Evolutionary conservation across 2,329 filamentous ascomycete species (phyloP).

Genomic region (Scedosporium boydii): DNA sequence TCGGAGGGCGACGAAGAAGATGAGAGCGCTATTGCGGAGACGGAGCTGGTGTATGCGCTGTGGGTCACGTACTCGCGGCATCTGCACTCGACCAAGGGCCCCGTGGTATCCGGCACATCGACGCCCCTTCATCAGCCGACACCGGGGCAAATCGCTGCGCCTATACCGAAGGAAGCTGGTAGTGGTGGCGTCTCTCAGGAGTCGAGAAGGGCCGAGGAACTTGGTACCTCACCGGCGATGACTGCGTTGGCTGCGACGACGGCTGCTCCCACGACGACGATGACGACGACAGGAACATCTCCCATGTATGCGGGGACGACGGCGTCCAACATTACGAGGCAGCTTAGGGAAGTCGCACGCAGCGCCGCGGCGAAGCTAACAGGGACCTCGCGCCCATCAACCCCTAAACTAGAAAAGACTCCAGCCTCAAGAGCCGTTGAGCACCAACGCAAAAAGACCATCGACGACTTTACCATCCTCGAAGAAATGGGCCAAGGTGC

Average conservation of each 20-base stretch:
- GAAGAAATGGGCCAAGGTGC: conserved; percentile 99
- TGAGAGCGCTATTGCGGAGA: conserved; percentile 28
- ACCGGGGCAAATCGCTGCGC: conserved; percentile 50
- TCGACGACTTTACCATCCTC: conserved; percentile 81
- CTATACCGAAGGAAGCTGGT: conserved; percentile 1
- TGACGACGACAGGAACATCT: not conserved
- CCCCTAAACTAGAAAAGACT: conserved; percentile 23
- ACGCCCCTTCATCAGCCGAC: conserved; percentile 73
- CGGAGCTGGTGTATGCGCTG: conserved; percentile 83
- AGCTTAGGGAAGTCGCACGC: conserved; percentile 47
- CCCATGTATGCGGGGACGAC: conserved; percentile 17
- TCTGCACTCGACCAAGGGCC: conserved; percentile 55
- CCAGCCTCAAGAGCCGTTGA: conserved; percentile 25
- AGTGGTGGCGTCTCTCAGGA: conserved; percentile 14
- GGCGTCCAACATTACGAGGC: conserved; percentile 40
- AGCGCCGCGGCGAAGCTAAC: conserved; percentile 45
- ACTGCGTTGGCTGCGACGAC: conserved; percentile 38
- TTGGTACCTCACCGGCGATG: conserved; percentile 26
- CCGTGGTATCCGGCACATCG: conserved; percentile 53
- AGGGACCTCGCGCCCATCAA: conserved; percentile 23
- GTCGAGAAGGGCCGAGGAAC: not conserved
- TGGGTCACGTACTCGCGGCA: conserved; percentile 97
- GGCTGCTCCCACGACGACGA: conserved; percentile 12
- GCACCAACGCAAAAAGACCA: conserved; percentile 61
- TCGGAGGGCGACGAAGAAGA: conserved; percentile 31